Evolutionary conservation across 2,329 filamentous ascomycete genomes (phyloP).

Genomic region (Acarospora socialis): DNA sequence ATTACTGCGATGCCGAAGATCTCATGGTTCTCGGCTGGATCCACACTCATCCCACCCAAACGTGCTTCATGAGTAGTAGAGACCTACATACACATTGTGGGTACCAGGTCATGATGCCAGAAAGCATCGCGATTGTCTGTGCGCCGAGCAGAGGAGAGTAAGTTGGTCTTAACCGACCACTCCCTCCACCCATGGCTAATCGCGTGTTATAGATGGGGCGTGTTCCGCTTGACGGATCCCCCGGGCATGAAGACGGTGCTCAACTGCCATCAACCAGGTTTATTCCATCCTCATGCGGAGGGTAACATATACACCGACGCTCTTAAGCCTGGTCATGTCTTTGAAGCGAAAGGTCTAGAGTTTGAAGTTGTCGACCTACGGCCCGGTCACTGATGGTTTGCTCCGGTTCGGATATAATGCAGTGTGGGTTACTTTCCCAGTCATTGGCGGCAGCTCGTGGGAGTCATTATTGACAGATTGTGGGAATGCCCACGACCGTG

Average conservation of each 20-base stretch:
- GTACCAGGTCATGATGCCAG: slow-evolving; percentile 91
- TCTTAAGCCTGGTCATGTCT: slow-evolving; percentile 54
- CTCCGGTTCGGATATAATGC: no score
- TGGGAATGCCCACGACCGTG: no score
- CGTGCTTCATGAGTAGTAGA: slow-evolving; percentile 91
- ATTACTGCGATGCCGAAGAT: slow-evolving; percentile 75
- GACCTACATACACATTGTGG: slow-evolving; percentile 89
- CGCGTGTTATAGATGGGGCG: slow-evolving; percentile 39
- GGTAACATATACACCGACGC: slow-evolving; percentile 68
- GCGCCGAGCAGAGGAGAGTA: slow-evolving; percentile 54
- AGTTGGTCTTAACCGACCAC: slow-evolving; percentile 47
- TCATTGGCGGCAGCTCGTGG: no score
- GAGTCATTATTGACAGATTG: no score
- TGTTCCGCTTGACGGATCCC: slow-evolving; percentile 86
- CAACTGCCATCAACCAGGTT: slow-evolving; percentile 58
- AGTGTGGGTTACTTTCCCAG: no score
- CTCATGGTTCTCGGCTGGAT: slow-evolving; percentile 91
- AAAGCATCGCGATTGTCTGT: slow-evolving; percentile 94
- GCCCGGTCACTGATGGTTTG: neutral
- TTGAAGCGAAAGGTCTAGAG: slow-evolving; percentile 50
- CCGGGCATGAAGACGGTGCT: slow-evolving; percentile 78
- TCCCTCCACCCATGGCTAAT: neutral
- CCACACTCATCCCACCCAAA: slow-evolving; percentile 91
- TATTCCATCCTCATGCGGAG: slow-evolving; percentile 68
- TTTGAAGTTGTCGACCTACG: slow-evolving; percentile 53